Percentiles rank a stretch among this genome's conserved stretches.
These are phyloP conservation scores for Magnaporthiopsis incrustans DNA, from an alignment of 2,329 filamentous ascomycete genomes.

Conservation along the genomic window DNA sequence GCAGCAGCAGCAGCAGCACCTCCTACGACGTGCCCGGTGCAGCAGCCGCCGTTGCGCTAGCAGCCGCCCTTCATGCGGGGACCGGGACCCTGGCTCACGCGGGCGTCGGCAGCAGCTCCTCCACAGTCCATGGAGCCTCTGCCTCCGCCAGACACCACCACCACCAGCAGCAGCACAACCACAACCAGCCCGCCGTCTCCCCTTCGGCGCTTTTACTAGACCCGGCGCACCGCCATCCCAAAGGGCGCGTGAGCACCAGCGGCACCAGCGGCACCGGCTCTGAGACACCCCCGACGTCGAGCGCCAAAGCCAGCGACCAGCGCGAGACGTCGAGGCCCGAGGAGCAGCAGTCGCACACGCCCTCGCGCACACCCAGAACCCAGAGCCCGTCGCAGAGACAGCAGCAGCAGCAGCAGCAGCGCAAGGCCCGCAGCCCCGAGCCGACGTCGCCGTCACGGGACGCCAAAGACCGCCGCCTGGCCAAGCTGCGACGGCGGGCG, in stretches of 20 bases:
- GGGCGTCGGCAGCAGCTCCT: no score
- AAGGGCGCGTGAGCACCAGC: no score
- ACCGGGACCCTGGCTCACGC: neutral
- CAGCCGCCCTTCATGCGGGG: neutral
- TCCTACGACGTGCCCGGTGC: neutral
- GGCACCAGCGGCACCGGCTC: neutral
- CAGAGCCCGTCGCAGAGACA: no score
- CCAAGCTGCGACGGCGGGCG: conserved; percentile 9
- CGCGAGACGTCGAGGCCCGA: no score
- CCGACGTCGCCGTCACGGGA: no score
- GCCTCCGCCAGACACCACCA: neutral
- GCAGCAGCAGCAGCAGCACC: no score
- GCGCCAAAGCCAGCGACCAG: no score
- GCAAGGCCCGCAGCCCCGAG: no score
- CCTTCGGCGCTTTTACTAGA: neutral
- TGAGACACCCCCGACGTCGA: no score
- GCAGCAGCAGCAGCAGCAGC: no score
- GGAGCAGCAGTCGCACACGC: no score
- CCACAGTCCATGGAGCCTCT: neutral
- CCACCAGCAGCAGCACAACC: neutral
- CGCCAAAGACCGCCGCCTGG: conserved; percentile 8
- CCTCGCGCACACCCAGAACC: no score
- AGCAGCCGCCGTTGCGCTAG: neutral
- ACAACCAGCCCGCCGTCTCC: neutral
- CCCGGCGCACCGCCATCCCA: neutral